phyloP scores from a whole-genome alignment of 345 rosid species.

The Eucalyptus virginea region DNA sequence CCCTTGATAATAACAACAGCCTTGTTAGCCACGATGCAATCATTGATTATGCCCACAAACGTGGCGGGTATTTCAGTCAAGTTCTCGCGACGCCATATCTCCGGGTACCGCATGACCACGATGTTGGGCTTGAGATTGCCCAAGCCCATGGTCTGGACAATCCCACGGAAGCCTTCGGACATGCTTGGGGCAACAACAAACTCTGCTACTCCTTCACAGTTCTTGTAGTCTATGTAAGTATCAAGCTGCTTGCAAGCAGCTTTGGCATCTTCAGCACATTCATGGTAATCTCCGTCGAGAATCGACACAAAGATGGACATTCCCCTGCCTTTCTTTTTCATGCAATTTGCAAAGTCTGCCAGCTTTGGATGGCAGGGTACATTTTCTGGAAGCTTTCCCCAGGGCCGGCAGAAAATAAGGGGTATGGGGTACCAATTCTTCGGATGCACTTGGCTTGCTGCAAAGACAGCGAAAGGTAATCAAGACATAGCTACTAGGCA shows the following conservation, averaged over 20 bases:
- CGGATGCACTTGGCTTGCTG: slow-evolving; percentile 99
- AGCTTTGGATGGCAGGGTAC: slow-evolving; percentile 99
- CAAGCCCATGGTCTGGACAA: slow-evolving; percentile 97
- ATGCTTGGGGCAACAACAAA: slow-evolving; percentile 96
- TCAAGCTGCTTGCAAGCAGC: slow-evolving; percentile 75
- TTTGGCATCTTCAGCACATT: slow-evolving; percentile 94
- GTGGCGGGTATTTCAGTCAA: slow-evolving; percentile 87
- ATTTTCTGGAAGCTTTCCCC: slow-evolving; percentile 99
- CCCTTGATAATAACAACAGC: slow-evolving; percentile 99
- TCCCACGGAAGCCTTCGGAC: slow-evolving; percentile 95
- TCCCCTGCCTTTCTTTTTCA: slow-evolving; percentile 99
- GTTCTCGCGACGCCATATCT: slow-evolving; percentile 97
- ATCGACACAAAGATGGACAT: slow-evolving; percentile 94
- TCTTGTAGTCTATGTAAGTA: slow-evolving; percentile 86
- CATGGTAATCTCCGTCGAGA: slow-evolving; percentile 90
- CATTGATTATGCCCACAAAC: slow-evolving; percentile 85
- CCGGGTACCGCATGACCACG: slow-evolving; percentile 97
- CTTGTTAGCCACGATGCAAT: slow-evolving; percentile 95
- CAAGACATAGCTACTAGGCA: not conserved
- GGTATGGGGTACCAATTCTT: slow-evolving; percentile 99
- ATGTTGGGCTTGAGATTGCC: slow-evolving; percentile 98
- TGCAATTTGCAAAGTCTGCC: slow-evolving; percentile 97
- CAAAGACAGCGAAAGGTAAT: not conserved
- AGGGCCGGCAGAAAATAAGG: slow-evolving; percentile 93
- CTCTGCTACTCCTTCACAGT: slow-evolving; percentile 98